Conservation (phyloP, 768 basidiomycete genomes). For the Kwoniella bestiolae region DNA sequence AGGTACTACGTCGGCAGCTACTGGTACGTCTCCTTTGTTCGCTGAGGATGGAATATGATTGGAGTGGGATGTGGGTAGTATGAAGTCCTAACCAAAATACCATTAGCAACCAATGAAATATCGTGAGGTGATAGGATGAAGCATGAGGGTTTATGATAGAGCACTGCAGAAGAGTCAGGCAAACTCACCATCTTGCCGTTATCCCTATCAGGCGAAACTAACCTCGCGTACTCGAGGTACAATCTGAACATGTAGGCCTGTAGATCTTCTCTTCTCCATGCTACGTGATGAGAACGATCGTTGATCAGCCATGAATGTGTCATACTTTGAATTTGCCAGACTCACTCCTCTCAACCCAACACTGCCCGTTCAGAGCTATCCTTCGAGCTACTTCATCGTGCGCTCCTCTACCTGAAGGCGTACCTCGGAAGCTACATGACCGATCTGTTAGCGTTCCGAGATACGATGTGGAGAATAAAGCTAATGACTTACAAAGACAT, state of each 20-base stretch:
- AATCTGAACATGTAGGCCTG: constrained; percentile 58
- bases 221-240: constrained; percentile 57
- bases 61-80: background rate
- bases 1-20: constrained; percentile 13
- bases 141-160: too few species aligned
- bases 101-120: background rate
- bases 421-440: constrained; percentile 56
- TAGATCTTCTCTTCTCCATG: constrained; percentile 56
- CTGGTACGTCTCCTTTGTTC: constrained; percentile 7
- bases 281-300: constrained; percentile 17
- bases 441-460: background rate
- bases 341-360: constrained; percentile 58
- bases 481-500: constrained; percentile 55
- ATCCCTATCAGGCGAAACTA: constrained; percentile 56
- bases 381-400: constrained; percentile 58
- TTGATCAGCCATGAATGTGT: background rate
- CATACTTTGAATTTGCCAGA: background rate
- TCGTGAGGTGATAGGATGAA: too few species aligned
- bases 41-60: background rate
- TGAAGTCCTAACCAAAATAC: constrained; percentile 13
- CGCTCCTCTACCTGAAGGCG: constrained; percentile 50
- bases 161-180: background rate
- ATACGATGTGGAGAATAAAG: background rate
- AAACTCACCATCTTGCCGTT: constrained; percentile 57
- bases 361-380: constrained; percentile 58